Evolutionary conservation across 176 grass and related monocot species (phyloP).

Genomic region (Phoenix roebelenii): DNA sequence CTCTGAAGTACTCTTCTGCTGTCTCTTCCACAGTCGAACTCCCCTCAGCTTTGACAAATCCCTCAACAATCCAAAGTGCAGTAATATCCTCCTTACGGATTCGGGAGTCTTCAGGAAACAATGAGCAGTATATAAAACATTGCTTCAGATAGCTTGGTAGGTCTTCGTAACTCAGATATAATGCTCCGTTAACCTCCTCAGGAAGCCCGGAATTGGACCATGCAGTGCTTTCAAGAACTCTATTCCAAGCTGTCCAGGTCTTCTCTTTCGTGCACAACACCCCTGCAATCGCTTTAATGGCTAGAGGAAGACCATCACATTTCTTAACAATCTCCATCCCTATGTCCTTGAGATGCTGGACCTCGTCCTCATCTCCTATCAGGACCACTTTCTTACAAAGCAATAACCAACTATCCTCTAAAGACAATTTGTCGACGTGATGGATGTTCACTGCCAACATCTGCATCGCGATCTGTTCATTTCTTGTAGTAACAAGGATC

Average conservation of each 20-base stretch:
- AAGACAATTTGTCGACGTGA: constrained; percentile 13
- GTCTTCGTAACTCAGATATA: constrained; percentile 7
- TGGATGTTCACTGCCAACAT: constrained; percentile 14
- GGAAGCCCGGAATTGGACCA: constrained; percentile 41
- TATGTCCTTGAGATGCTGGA: constrained; percentile 16
- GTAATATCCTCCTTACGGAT: not conserved
- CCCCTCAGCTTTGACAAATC: constrained; percentile 37
- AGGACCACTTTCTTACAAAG: constrained; percentile 24
- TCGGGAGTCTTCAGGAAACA: constrained; percentile 25
- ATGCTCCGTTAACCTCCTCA: constrained; percentile 28
- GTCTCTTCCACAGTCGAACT: constrained; percentile 1
- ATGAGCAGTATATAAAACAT: constrained; percentile 65
- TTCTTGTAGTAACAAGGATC: no score
- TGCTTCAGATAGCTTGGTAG: constrained; percentile 54
- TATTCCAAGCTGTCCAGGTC: constrained; percentile 20
- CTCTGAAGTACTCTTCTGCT: no score
- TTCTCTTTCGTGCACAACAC: constrained; percentile 31
- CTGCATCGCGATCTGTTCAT: no score
- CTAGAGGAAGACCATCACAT: no score
- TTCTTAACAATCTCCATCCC: no score
- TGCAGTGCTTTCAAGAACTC: constrained; percentile 25
- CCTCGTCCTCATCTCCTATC: not conserved
- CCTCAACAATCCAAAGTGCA: constrained; percentile 50
- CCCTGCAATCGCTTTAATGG: constrained; percentile 4
- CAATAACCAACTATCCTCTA: constrained; percentile 27